A percentile compares a stretch with the other conserved stretches of the same genome.
These are phyloP conservation scores for Biscutella auriculata DNA, from an alignment of 441 rosid species.

Conservation along the genomic window DNA sequence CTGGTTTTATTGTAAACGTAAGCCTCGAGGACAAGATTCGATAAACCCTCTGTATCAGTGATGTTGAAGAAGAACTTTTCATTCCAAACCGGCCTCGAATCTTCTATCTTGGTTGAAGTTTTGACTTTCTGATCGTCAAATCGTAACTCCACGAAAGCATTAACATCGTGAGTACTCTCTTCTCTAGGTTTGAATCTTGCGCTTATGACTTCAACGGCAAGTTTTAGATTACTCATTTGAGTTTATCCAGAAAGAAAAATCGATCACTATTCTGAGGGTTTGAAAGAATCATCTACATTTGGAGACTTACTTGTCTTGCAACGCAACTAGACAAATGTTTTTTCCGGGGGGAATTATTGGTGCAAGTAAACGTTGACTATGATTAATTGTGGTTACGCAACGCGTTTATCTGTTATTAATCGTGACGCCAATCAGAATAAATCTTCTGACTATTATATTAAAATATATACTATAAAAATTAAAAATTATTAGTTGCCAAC, in stretches of 20 bases:
- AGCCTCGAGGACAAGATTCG: constrained; percentile 55
- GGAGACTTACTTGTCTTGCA: constrained; percentile 22
- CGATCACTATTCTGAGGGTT: background rate
- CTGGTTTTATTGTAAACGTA: constrained; percentile 35
- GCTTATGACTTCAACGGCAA: constrained; percentile 77
- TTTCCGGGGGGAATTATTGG: background rate
- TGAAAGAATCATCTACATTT: constrained; percentile 15
- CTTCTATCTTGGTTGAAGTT: constrained; percentile 54
- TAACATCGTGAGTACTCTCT: constrained; percentile 44
- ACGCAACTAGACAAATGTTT: constrained; percentile 11
- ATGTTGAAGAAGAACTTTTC: constrained; percentile 79
- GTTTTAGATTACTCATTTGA: constrained; percentile 66
- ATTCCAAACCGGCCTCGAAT: constrained; percentile 72
- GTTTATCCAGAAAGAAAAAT: background rate
- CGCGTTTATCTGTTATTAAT: constrained; percentile 16
- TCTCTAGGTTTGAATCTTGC: constrained; percentile 66
- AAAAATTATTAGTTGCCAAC: constrained; percentile 3
- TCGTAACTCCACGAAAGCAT: constrained; percentile 66
- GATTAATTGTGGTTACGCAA: constrained; percentile 7
- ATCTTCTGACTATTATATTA: background rate
- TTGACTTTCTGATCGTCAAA: constrained; percentile 69
- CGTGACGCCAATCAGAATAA: constrained; percentile 13
- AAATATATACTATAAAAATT: too few relatives aligned
- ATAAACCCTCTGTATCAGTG: constrained; percentile 48
- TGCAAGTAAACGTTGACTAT: constrained; percentile 17